phyloP scores from a whole-genome alignment of 148 eudicot genomes.

The Heliosperma pusillum region DNA sequence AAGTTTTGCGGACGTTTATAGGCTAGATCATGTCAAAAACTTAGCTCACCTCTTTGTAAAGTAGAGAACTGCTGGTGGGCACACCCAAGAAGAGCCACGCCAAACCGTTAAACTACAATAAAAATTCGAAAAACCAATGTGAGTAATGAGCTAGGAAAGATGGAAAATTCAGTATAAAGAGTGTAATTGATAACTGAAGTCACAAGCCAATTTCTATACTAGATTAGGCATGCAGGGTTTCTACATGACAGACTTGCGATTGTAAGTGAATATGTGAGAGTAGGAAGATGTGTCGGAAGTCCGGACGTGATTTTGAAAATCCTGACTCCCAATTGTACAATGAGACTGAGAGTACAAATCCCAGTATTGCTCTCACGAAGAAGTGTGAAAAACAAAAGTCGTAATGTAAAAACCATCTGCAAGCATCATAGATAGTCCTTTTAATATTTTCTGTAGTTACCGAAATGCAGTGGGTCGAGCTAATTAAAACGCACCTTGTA shows the following conservation, averaged over 20 bases:
- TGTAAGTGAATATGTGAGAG: too few relatives aligned
- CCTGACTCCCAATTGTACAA: too few relatives aligned
- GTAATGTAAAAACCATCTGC: background rate
- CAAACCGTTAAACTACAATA: conserved; percentile 83
- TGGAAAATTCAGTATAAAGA: background rate
- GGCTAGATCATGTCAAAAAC: background rate
- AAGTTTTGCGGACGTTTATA: background rate
- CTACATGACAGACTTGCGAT: too few relatives aligned
- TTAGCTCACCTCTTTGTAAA: conserved; percentile 82
- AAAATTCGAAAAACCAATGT: background rate
- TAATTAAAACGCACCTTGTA: conserved; percentile 54
- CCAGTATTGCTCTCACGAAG: background rate
- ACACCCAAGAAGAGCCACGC: conserved; percentile 99
- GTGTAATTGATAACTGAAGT: background rate
- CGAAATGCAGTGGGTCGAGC: background rate
- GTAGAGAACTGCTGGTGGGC: conserved; percentile 88
- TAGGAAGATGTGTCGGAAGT: too few relatives aligned
- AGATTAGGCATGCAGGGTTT: too few relatives aligned
- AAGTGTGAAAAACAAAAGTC: too few relatives aligned
- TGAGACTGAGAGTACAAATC: background rate
- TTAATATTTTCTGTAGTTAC: background rate
- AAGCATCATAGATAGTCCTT: background rate
- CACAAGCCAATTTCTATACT: too few relatives aligned
- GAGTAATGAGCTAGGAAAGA: background rate
- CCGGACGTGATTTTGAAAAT: too few relatives aligned